Conservation (phyloP, 176 grass and related monocot species). For the Triticum turgidum region DNA sequence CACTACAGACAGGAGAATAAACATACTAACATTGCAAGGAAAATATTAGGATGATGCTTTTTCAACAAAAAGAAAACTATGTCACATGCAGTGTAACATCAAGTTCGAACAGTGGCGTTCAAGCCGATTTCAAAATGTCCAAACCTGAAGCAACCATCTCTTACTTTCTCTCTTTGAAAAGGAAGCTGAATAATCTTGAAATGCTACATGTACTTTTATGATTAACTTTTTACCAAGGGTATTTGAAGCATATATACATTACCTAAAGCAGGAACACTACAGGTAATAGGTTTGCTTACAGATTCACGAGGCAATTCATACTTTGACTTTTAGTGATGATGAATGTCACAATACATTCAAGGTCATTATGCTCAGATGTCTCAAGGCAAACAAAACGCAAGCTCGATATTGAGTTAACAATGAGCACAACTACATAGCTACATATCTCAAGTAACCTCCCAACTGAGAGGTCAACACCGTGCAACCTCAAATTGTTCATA, state of each 20-base stretch:
- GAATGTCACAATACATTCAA: neutral
- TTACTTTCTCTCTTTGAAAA: neutral
- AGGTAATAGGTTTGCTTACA: neutral
- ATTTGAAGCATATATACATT: conserved; percentile 16
- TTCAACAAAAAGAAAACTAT: neutral
- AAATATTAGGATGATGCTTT: neutral
- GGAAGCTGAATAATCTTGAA: neutral
- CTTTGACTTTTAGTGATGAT: neutral
- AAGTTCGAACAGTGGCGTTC: neutral
- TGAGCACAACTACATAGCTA: neutral
- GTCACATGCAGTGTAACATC: neutral
- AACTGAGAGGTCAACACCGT: neutral
- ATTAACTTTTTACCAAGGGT: neutral
- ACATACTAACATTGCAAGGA: conserved; percentile 6
- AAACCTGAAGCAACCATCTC: neutral
- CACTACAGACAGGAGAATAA: neutral
- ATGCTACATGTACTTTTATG: neutral
- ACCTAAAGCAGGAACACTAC: neutral
- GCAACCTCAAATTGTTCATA: conserved; percentile 4
- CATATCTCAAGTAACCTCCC: neutral
- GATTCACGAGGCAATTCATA: neutral
- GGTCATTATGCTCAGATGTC: neutral
- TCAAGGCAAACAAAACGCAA: conserved; percentile 2
- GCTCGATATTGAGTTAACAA: neutral
- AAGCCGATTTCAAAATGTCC: conserved; percentile 19